These are phyloP conservation scores for Trichosporon inkin DNA, from an alignment of 1,284 basidiomycete genomes.

Conservation along the genomic window DNA sequence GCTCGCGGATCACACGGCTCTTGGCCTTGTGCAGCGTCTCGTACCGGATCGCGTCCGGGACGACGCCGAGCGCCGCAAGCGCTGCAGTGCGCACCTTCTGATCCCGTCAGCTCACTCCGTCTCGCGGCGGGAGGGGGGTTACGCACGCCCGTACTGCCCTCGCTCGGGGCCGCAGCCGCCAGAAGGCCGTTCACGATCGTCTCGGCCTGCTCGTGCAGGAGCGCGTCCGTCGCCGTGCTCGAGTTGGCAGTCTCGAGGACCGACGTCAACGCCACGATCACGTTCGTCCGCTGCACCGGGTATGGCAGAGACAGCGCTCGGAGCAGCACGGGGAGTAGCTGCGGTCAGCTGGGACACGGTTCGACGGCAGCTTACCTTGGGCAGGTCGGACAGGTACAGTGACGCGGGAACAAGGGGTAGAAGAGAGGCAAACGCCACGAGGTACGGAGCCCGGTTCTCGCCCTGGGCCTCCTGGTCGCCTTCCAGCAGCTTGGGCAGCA, in stretches of 20 bases:
- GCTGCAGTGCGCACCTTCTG: slow-evolving; percentile 64
- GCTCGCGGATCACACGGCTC: slow-evolving; percentile 63
- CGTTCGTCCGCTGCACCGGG: slow-evolving; percentile 66
- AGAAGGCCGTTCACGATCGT: slow-evolving; percentile 69
- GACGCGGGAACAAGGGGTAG: slow-evolving; percentile 75
- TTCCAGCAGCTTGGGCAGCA: slow-evolving; percentile 70
- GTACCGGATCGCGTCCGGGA: slow-evolving; percentile 72
- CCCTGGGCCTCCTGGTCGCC: slow-evolving; percentile 52
- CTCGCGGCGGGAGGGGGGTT: neutral
- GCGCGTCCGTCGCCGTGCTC: slow-evolving; percentile 43
- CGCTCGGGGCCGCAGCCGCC: slow-evolving; percentile 52
- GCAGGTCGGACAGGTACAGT: slow-evolving; percentile 63
- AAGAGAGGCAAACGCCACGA: slow-evolving; percentile 78
- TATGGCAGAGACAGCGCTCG: slow-evolving; percentile 76
- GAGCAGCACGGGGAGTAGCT: slow-evolving; percentile 85
- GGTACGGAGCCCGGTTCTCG: slow-evolving; percentile 57
- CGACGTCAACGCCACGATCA: slow-evolving; percentile 72
- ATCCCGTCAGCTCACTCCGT: neutral
- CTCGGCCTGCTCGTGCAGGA: slow-evolving; percentile 65
- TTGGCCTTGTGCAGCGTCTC: slow-evolving; percentile 73
- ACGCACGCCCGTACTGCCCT: slow-evolving; percentile 25
- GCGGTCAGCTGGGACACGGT: slow-evolving; percentile 7
- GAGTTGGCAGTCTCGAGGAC: slow-evolving; percentile 62
- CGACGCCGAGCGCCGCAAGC: slow-evolving; percentile 64
- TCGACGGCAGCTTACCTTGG: slow-evolving; percentile 56